These are phyloP conservation scores for Chernovozyma sophiae-reginae DNA, from an alignment of 1,139 yeast species.

Conservation along the genomic window DNA sequence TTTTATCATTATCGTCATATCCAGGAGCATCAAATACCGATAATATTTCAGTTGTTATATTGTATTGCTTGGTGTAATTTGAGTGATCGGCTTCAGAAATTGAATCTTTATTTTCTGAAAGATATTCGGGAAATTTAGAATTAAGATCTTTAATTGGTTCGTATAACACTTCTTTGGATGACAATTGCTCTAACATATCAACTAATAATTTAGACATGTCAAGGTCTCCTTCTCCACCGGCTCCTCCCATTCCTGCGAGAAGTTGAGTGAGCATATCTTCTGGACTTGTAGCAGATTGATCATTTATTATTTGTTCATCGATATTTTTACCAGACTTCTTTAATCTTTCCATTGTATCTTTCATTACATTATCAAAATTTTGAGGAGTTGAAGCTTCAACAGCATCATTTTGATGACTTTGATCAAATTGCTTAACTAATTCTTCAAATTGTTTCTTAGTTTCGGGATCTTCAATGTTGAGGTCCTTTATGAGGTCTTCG, in stretches of 20 bases:
- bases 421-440: slow-evolving; percentile 44
- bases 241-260: slow-evolving; percentile 42
- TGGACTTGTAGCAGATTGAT: slow-evolving; percentile 39
- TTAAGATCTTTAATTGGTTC: slow-evolving; percentile 85
- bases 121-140: slow-evolving; percentile 62
- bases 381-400: slow-evolving; percentile 28
- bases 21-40: slow-evolving; percentile 52
- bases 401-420: slow-evolving; percentile 30
- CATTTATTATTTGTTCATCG: slow-evolving; percentile 58
- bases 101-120: slow-evolving; percentile 44
- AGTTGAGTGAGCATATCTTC: slow-evolving; percentile 61
- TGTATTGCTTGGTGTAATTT: slow-evolving; percentile 53
- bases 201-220: slow-evolving; percentile 62
- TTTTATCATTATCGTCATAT: slow-evolving; percentile 49
- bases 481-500: slow-evolving; percentile 54
- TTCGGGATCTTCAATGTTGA: slow-evolving; percentile 56
- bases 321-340: slow-evolving; percentile 64
- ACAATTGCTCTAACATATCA: slow-evolving; percentile 78
- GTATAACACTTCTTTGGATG: slow-evolving; percentile 81
- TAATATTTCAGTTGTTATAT: slow-evolving; percentile 49
- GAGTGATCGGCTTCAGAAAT: slow-evolving; percentile 45
- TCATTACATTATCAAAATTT: slow-evolving; percentile 71
- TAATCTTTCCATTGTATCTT: slow-evolving; percentile 76
- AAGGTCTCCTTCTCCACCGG: slow-evolving; percentile 43
- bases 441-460: slow-evolving; percentile 54